Evolutionary conservation across 805 yeast genomes (phyloP).

Genomic region (Starmerella stellata): DNA sequence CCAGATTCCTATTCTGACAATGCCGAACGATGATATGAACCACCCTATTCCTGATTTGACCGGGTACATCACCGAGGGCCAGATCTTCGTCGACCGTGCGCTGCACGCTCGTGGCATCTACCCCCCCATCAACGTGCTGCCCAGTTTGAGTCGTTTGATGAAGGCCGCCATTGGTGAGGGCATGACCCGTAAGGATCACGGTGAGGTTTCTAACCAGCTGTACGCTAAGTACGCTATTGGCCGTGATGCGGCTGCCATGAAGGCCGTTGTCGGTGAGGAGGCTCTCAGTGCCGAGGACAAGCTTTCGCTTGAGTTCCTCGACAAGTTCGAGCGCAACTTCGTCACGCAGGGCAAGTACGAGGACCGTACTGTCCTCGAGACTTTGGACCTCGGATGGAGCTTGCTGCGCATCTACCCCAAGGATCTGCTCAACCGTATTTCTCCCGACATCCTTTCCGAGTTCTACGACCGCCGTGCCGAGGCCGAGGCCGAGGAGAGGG

Average conservation of each 20-base stretch:
- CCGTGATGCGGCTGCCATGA: constrained; percentile 99
- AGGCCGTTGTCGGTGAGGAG: constrained; percentile 99
- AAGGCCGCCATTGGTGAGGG: constrained; percentile 99
- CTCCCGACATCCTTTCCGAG: constrained; percentile 89
- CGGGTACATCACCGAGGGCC: constrained; percentile 98
- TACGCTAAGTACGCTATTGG: constrained; percentile 99
- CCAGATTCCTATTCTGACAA: constrained; percentile 94
- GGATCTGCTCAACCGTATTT: constrained; percentile 94
- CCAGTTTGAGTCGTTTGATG: constrained; percentile 95
- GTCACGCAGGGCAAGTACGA: constrained; percentile 95
- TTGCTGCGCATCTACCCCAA: constrained; percentile 95
- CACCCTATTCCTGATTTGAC: constrained; percentile 99
- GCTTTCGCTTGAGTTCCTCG: constrained; percentile 89
- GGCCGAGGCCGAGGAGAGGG: constrained; percentile 31
- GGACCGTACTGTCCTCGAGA: constrained; percentile 82
- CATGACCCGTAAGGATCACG: constrained; percentile 98
- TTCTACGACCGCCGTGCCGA: constrained; percentile 48
- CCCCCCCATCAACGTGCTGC: constrained; percentile 97
- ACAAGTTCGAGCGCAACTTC: constrained; percentile 91
- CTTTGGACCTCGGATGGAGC: constrained; percentile 96
- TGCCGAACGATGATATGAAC: constrained; percentile 99
- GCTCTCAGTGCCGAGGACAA: constrained; percentile 96
- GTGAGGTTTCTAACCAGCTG: constrained; percentile 96
- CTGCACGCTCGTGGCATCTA: constrained; percentile 90
- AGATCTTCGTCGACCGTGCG: constrained; percentile 93